Evolutionary conservation across 352 stramenopile genomes (phyloP), one percentile per base, ranked within the genome.

Genomic region (Chrysophaeum taylorii): DNA sequence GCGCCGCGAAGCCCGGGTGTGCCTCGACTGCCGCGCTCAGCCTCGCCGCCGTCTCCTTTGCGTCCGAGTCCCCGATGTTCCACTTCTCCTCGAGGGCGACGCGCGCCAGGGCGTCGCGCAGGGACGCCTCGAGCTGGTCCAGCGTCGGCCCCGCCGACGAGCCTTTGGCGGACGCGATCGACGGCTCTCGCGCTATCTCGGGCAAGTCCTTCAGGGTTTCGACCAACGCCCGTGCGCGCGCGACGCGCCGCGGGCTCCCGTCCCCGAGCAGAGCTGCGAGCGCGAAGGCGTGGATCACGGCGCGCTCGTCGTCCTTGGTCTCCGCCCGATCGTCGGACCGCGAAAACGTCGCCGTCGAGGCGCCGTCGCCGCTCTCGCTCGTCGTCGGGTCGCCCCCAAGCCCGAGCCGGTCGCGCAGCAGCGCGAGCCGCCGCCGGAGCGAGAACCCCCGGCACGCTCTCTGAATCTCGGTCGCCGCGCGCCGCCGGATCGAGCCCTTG

Each of bases 241-340:
- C 57, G 36, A 66, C 45, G 18, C 57, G 31, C 33, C 57, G 9
- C 12, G 57, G 57, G 1, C 16, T 35, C 21, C 57, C 57, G 36
- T 66, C 57, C 2, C 57, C 57, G 31, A 66, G 14, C 14, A 66
- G 27, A 7, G 57, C 57, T 1, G 57, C 57, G 18, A 66, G 57
- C 14, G 57, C 57, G n/a, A 66, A 66, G 1, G 57, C 57, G 36
- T 66, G 57, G 36, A 66, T 66, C 2, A 66, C 57, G 1, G 57
- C 57, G 33, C 57, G 57, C 35, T 66, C 57, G 57, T 66, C 57
- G 33, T n/a, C 57, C 33, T n/a, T 25, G 57, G 12, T 23, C 52
- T 25, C 52, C 2, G 36, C 7, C 23, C 45, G 45, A 27, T 45
- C 39, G 39, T 45, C 39, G 39, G 39, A 21, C 12, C 12, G 39